Conservation (phyloP, 164 flowering plant species). For the Stephania cephalantha region DNA sequence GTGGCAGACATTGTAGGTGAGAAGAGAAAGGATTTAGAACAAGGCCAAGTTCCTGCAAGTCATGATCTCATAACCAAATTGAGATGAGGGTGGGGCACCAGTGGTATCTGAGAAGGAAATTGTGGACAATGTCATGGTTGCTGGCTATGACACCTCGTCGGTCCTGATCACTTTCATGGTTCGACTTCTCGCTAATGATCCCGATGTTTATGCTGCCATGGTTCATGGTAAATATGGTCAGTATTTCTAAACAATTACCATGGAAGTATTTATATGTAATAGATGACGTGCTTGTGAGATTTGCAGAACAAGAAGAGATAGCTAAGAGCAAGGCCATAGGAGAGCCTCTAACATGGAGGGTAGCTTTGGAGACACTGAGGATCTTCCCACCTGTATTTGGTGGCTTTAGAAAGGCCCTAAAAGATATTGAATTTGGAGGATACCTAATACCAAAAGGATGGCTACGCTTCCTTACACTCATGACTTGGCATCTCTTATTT, state of each 20-base stretch:
- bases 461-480: constrained; percentile 15
- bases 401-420: constrained; percentile 42
- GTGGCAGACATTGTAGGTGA: constrained; percentile 28
- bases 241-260: neutral
- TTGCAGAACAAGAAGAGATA: constrained; percentile 38
- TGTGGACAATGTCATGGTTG: constrained; percentile 54
- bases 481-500: too few relatives aligned
- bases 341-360: constrained; percentile 64
- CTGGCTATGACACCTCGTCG: constrained; percentile 55
- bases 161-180: constrained; percentile 49
- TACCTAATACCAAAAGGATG: constrained; percentile 66
- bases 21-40: constrained; percentile 30
- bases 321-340: constrained; percentile 21
- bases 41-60: constrained; percentile 28
- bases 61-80: constrained; percentile 53
- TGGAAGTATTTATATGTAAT: neutral
- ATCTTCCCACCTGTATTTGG: constrained; percentile 47
- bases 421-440: constrained; percentile 50
- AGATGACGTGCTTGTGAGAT: neutral
- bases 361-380: constrained; percentile 47
- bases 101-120: constrained; percentile 48
- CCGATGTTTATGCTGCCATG: constrained; percentile 24
- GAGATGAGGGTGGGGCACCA: constrained; percentile 14
- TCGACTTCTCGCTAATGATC: constrained; percentile 32
- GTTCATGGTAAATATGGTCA: constrained; percentile 15